A percentile compares a stretch with the other conserved stretches of the same genome.
These are phyloP conservation scores for Ophioceras dolichostomum DNA, from an alignment of 2,329 filamentous ascomycete species.

Conservation along the genomic window DNA sequence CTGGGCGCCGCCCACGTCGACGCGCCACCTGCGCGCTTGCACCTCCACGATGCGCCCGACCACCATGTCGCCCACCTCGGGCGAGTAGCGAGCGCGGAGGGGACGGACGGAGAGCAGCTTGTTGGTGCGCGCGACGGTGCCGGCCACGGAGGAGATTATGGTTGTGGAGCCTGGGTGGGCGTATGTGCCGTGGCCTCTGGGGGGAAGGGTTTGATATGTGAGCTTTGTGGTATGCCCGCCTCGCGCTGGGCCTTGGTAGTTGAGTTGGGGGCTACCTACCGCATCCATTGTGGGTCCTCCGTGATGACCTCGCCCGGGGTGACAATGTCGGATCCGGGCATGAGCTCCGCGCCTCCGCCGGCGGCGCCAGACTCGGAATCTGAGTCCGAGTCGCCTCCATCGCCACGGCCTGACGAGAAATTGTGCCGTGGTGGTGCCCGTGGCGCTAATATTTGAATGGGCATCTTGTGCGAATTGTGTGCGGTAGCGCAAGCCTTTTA, in stretches of 20 bases:
- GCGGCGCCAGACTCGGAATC: constrained; percentile 32
- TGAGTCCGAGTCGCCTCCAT: constrained; percentile 11
- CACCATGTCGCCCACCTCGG: constrained; percentile 92
- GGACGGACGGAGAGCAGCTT: constrained; percentile 89
- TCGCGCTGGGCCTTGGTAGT: too few relatives aligned
- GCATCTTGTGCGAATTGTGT: constrained; percentile 22
- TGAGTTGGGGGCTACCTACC: constrained; percentile 39
- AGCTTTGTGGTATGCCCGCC: too few relatives aligned
- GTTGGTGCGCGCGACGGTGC: constrained; percentile 86
- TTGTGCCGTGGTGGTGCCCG: constrained; percentile 16
- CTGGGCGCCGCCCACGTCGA: constrained; percentile 81
- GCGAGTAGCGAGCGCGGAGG: constrained; percentile 82
- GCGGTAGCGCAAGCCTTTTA: too few relatives aligned
- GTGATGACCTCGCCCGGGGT: constrained; percentile 86
- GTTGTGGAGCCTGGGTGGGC: constrained; percentile 46
- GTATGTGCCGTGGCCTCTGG: constrained; percentile 90
- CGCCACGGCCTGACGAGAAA: not conserved
- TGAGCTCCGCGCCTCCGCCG: constrained; percentile 26
- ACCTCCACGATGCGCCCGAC: constrained; percentile 91
- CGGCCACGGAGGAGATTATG: constrained; percentile 84
- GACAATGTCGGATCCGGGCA: constrained; percentile 48
- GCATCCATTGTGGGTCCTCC: constrained; percentile 93
- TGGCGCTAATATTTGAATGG: constrained; percentile 34
- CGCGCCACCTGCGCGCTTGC: constrained; percentile 86
- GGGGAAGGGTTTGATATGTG: too few relatives aligned